Evolutionary conservation across 2,329 filamentous ascomycete species (phyloP), one percentile per base, ranked within the genome.

Genomic region (Peltaster fructicola): DNA sequence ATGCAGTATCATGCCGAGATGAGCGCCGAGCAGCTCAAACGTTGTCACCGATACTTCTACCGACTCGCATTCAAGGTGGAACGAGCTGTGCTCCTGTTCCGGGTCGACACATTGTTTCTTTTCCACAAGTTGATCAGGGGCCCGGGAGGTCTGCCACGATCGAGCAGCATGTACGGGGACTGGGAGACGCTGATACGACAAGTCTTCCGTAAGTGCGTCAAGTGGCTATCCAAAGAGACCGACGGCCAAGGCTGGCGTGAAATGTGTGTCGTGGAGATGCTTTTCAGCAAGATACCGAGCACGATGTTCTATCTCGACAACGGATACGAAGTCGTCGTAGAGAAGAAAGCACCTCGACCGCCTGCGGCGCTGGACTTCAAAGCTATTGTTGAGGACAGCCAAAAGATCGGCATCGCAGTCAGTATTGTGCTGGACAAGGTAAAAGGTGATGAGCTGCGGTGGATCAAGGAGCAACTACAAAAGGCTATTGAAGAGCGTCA

Each of bases 1-100:
- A 70, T 73, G 1, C 67, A 63, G 22, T 85, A 72, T 52, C 93
- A 91, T 52, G 64, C 61, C 19, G 88, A 98, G 35, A 62, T 98
- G 7, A 66, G 71, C 25, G 60, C 71, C 2, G 61, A 71, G 17
- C 88, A 98, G 46, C 58, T 95, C 17, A 95, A 95, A 55, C 72
- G 88, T 5, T 75, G 75, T 8, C 88, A 95, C 53, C 75, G 88
- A 5, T 98, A 85, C 50, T 84, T 98, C 43, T 90, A 95, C 44
- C 74, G 85, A 0, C 63, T 91, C 7, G 82, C 82, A 0, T 95
- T 95, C 59, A 98, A 95, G 53, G 78, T 91, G 50, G 80, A 93
- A 22, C 73, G 88, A 57, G 73, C 73, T 29, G 73, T 93, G 12
- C 68, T 93, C 55, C 61, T 98, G 1, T 95, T 82, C 52, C 71